Conservation (phyloP, 2,329 filamentous ascomycete species). For the Penicillium sp. region DNA sequence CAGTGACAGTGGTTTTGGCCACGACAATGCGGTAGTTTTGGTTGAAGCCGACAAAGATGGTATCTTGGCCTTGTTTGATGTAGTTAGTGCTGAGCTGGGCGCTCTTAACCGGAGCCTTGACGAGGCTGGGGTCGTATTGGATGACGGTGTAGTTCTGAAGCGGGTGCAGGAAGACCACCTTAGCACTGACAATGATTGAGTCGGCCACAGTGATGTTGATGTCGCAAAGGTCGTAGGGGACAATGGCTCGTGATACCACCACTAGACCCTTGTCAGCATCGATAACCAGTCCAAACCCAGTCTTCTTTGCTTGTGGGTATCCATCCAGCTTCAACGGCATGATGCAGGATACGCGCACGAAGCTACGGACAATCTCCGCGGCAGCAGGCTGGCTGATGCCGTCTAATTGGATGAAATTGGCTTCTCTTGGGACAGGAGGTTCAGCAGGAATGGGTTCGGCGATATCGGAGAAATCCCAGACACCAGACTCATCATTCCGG, state of each 20-base stretch:
- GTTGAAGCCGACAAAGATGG: slow-evolving; percentile 97
- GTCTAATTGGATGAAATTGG: slow-evolving; percentile 84
- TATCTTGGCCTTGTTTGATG: slow-evolving; percentile 86
- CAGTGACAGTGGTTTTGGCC: slow-evolving; percentile 86
- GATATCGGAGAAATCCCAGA: slow-evolving; percentile 91
- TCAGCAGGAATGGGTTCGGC: slow-evolving; percentile 69
- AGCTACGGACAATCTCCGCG: slow-evolving; percentile 87
- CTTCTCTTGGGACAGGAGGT: slow-evolving; percentile 63
- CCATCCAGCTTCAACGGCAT: slow-evolving; percentile 96
- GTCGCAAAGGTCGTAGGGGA: slow-evolving; percentile 93
- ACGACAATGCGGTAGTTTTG: slow-evolving; percentile 89
- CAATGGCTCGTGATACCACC: slow-evolving; percentile 83
- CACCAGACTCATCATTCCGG: slow-evolving; percentile 76
- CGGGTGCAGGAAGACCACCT: slow-evolving; percentile 90
- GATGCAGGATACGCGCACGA: slow-evolving; percentile 82
- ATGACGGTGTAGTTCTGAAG: slow-evolving; percentile 94
- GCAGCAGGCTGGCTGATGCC: slow-evolving; percentile 80
- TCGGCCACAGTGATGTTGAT: slow-evolving; percentile 94
- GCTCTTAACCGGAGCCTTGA: slow-evolving; percentile 86
- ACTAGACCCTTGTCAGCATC: slow-evolving; percentile 94
- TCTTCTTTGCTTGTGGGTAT: slow-evolving; percentile 89
- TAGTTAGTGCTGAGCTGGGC: slow-evolving; percentile 71
- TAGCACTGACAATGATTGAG: slow-evolving; percentile 86
- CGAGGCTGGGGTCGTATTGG: slow-evolving; percentile 84
- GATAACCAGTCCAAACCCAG: slow-evolving; percentile 92